Base-by-base conservation (phyloP, 2,329 filamentous ascomycete genomes). In the Apiospora sp. region DNA sequence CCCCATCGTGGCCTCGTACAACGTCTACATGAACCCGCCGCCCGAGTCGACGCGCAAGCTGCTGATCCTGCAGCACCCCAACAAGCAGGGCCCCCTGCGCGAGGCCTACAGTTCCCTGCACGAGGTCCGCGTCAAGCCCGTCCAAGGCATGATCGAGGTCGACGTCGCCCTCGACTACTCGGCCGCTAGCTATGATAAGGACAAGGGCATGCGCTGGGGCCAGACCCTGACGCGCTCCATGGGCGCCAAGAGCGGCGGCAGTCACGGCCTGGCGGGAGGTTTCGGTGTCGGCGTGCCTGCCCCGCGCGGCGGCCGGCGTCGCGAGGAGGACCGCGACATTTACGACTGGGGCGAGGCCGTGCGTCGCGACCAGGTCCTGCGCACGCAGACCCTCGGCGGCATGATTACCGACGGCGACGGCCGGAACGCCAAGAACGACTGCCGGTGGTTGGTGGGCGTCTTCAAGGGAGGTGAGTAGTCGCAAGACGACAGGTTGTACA, bases 21-120 rank as follows among this genome's bases (percentile, higher is more conserved):
- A 94, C 80, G 91, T 98, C 82, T 96, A 92, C 84, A 91, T 98
- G 80, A 98, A 95, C 77, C 92, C 94, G 30, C 85, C 88, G 27
- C 89, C 93, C 67, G 87, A 91, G 5, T 81, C 83, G 22, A 86
- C 87, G 78, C 91, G 90, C 73, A 88, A 92, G 76, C 89, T 95
- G 73, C 92, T 96, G 78, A 89, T 98, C 75, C 89, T 99, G 67
- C 95, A 98, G 85, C 97, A 97, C 82, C 92, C 95, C 37, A 95
- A 95, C 83, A 93, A 90, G 72, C 86, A 89, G 54, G 88, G 92
- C 75, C 80, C 83, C 14, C 78, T 83, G 67, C 82, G 80, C 71
- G 77, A 81, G 70, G 87, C 89, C 7, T 92, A 93, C 82, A 89
- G 89, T 71, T 87, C 89, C 30, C 93, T 96, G 14, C 86, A 90